phyloP scores from a whole-genome alignment of 176 grass and related monocot species.

The Microstegium vimineum region DNA sequence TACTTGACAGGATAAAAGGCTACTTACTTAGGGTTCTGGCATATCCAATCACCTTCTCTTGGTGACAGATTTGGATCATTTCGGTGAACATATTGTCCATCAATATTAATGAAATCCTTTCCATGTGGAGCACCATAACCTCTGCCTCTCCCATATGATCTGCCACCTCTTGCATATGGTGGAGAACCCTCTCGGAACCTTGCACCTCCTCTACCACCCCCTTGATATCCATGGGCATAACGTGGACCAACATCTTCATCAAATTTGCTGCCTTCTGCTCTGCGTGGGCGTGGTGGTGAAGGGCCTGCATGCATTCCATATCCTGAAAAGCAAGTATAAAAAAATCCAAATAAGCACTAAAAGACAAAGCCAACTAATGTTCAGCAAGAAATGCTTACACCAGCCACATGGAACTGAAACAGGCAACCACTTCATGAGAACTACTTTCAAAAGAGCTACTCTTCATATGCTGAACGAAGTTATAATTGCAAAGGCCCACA shows the following conservation, averaged over 20 bases:
- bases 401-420: constrained; percentile 37
- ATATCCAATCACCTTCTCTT: constrained; percentile 98
- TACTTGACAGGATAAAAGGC: background rate
- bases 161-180: constrained; percentile 50
- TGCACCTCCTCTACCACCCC: constrained; percentile 62
- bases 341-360: constrained; percentile 26
- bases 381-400: constrained; percentile 47
- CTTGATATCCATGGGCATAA: constrained; percentile 48
- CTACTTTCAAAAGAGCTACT: constrained; percentile 30
- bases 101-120: constrained; percentile 43
- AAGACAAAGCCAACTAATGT: constrained; percentile 1
- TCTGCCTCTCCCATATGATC: constrained; percentile 64
- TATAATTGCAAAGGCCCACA: constrained; percentile 27
- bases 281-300: constrained; percentile 43
- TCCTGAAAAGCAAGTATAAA: constrained; percentile 52
- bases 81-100: constrained; percentile 80
- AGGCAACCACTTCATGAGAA: constrained; percentile 40
- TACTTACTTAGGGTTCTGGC: constrained; percentile 71
- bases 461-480: constrained; percentile 25
- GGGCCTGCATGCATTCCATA: constrained; percentile 57
- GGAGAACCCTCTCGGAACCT: constrained; percentile 68
- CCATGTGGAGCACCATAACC: constrained; percentile 46
- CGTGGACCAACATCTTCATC: constrained; percentile 44
- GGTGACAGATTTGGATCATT: constrained; percentile 96
- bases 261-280: constrained; percentile 42